A percentile compares a stretch with the other conserved stretches of the same genome.
Evolutionary conservation across 1,284 basidiomycete genomes (phyloP).

Genomic region (Sporisorium iseilematis-ciliati): DNA sequence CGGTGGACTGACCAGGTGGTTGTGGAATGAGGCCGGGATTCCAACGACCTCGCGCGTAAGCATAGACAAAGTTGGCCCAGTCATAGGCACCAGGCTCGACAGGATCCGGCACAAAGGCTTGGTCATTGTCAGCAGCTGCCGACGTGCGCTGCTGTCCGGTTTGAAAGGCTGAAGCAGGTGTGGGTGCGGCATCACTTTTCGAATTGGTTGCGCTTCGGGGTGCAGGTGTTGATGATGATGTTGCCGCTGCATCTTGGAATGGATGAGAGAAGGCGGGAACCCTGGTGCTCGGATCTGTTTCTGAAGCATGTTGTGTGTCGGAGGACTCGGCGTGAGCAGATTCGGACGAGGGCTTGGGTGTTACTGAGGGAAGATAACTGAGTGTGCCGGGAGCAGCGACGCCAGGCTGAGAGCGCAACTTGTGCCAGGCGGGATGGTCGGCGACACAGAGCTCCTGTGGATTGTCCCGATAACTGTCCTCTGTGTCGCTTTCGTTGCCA

Average conservation of each 20-base stretch:
- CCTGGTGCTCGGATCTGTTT: background rate
- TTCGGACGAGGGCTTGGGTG: conserved; percentile 6
- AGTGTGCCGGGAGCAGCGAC: conserved; percentile 38
- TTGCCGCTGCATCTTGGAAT: conserved; percentile 20
- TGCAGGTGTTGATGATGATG: background rate
- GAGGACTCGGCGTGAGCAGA: background rate
- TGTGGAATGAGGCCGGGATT: conserved; percentile 59
- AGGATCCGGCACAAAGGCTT: background rate
- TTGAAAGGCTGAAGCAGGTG: background rate
- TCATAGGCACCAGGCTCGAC: conserved; percentile 55
- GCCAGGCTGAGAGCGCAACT: conserved; percentile 24
- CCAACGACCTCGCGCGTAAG: conserved; percentile 63
- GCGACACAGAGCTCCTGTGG: conserved; percentile 33
- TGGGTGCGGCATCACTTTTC: background rate
- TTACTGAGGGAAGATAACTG: conserved; percentile 41
- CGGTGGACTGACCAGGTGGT: conserved; percentile 56
- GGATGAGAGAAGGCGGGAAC: conserved; percentile 21
- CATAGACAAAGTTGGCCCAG: conserved; percentile 66
- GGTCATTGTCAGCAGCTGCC: background rate
- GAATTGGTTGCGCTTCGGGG: background rate
- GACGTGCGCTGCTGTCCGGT: background rate
- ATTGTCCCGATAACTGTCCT: conserved; percentile 34
- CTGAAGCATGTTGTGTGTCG: background rate
- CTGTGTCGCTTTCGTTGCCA: conserved; percentile 10
- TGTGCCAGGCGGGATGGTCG: conserved; percentile 48